phyloP scores from a whole-genome alignment of 768 basidiomycete genomes.

The Pisolithus tinctorius region DNA sequence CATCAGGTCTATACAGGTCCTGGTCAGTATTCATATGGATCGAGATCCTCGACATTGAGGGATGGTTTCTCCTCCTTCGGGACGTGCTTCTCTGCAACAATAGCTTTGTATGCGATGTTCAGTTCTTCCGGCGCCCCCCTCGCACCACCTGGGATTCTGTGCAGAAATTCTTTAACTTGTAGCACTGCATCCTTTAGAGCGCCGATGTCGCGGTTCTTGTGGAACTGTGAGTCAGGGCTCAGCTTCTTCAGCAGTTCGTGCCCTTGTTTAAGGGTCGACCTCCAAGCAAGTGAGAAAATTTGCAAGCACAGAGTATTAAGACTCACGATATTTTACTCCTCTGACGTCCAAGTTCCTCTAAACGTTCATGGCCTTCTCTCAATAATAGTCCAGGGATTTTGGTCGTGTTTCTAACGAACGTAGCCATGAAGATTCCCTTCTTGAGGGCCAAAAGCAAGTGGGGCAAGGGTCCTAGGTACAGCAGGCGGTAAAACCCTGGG shows the following conservation, averaged over 20 bases:
- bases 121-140: too few species aligned
- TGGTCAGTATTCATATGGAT: too few species aligned
- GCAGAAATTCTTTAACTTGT: too few species aligned
- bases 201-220: too few species aligned
- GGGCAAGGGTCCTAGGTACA: conserved; percentile 34
- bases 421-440: conserved; percentile 16
- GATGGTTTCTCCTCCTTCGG: too few species aligned
- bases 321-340: background rate
- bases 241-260: too few species aligned
- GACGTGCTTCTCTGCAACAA: conserved; percentile 10
- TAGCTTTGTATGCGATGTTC: background rate
- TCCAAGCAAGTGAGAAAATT: conserved; percentile 5
- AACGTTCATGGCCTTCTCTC: conserved; percentile 25
- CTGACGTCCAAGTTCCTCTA: conserved; percentile 28
- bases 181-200: too few species aligned
- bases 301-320: background rate
- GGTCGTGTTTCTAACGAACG: conserved; percentile 23
- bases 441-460: conserved; percentile 38
- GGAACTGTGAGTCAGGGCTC: too few species aligned
- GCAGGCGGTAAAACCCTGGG: conserved; percentile 25
- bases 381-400: conserved; percentile 22
- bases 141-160: too few species aligned
- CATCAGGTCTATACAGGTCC: too few species aligned
- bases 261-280: conserved; percentile 3
- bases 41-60: too few species aligned